Evolutionary conservation across 345 rosid genomes (phyloP), one percentile per base, ranked within the genome.

Genomic region (Erodium maritimum): DNA sequence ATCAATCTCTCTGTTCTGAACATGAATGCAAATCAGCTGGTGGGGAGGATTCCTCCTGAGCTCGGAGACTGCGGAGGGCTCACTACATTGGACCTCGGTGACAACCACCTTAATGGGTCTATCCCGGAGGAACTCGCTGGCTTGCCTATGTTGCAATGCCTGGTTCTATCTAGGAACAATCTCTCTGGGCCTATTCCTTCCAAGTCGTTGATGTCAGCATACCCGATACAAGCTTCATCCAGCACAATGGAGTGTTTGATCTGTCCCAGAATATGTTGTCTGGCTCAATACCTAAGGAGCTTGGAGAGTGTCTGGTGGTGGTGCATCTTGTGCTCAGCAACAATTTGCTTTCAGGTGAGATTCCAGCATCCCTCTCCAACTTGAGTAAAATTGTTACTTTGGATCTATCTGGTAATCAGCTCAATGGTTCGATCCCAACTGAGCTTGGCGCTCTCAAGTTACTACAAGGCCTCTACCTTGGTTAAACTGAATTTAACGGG

Each of bases 391-490:
- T 90, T 18, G 77, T 87, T 21, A 83, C 85, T 24, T 59, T 93
- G 67, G 97, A 89, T 75, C 79, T 90, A 56, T 81, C 96, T 1
- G 87, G 75, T 46, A 93, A 93, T 71, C 8, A 22, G 54, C 66
- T 93, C 17, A 72, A 74, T 0, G 95, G 97, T 29, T 61, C 77
- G n/a, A 80, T 93, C 57, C 95, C 97, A 1, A 57, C 65, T 1
- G 80, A 78, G 59, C 62, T 89, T 3, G 85, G 94, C 7, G 72
- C 79, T 57, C 72, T 55, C 50, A 87, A 75, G 80, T 81, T 93
- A 33, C 99, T 93, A 34, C 99, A 93, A 72, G 99, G 95, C 57
- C 57, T 93, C 51, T 82, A 79, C 73, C 62, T 77, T 93, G 74
- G 96, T 90, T 55, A 87, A 87, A 81, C 74, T 93, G 60, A 90